A percentile compares a stretch with the other conserved stretches of the same genome.
phyloP scores from a whole-genome alignment of 108 stramenopile genomes.

The Nitzschia palea region DNA sequence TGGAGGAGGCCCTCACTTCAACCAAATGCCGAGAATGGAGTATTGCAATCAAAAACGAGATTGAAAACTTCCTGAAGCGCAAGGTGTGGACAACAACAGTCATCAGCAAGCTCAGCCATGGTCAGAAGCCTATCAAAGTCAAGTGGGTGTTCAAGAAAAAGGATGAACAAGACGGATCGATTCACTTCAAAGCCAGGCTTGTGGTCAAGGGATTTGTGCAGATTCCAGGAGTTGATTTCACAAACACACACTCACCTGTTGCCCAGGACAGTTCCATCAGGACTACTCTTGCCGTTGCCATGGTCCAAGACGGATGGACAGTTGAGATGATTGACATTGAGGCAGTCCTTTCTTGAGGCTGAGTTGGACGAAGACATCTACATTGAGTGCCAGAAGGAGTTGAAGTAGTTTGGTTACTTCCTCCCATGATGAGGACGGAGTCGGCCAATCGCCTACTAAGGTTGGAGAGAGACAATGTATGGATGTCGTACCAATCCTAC shows the following conservation, averaged over 20 bases:
- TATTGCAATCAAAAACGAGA: background rate
- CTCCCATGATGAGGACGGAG: no score
- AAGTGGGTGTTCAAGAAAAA: conserved; percentile 20
- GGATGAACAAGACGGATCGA: background rate
- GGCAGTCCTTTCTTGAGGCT: no score
- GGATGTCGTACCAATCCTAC: no score
- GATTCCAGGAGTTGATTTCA: conserved; percentile 21
- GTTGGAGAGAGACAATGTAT: no score
- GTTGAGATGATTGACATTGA: no score
- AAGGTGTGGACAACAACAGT: conserved; percentile 2
- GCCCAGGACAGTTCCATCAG: conserved; percentile 1
- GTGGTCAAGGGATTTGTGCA: conserved; percentile 7
- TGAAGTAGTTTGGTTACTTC: no score
- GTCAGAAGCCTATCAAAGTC: background rate
- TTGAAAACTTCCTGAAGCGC: background rate
- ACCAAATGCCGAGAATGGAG: conserved; percentile 1
- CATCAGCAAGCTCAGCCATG: background rate
- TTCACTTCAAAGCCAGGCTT: background rate
- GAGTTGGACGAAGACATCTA: no score
- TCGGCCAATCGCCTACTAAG: no score
- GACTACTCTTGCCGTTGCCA: background rate
- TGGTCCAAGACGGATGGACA: no score
- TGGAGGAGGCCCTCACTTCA: conserved; percentile 14
- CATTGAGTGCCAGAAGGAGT: no score
- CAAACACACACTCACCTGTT: background rate